Conservation (phyloP, 768 basidiomycete species). For the Xerocomellus chrysenteron region DNA sequence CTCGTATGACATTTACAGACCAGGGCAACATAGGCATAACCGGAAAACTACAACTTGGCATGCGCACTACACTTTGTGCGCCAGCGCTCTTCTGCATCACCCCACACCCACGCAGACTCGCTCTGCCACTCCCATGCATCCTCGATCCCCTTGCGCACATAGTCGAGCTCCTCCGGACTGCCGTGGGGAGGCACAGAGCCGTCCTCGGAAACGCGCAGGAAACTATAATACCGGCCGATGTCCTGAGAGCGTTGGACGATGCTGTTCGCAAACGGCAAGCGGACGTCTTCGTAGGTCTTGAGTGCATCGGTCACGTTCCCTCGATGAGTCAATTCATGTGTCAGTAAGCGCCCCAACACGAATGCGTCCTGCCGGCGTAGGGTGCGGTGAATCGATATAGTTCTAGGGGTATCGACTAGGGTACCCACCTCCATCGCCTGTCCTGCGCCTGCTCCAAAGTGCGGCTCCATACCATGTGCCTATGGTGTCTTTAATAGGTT, state of each 20-base stretch:
- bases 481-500: conserved; percentile 6
- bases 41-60: neutral
- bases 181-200: neutral
- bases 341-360: conserved; percentile 30
- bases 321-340: conserved; percentile 19
- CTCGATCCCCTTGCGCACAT: conserved; percentile 10
- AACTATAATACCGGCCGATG: conserved; percentile 25
- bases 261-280: conserved; percentile 30
- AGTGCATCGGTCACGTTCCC: conserved; percentile 29
- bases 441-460: conserved; percentile 49
- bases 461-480: conserved; percentile 50
- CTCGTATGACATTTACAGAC: no score
- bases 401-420: neutral
- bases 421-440: conserved; percentile 48
- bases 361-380: conserved; percentile 25
- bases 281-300: conserved; percentile 31
- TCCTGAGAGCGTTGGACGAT: conserved; percentile 18
- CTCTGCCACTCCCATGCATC: conserved; percentile 21
- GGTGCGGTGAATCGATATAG: neutral
- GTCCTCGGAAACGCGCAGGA: conserved; percentile 3
- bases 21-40: no score
- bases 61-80: neutral
- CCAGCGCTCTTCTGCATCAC: conserved; percentile 14
- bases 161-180: conserved; percentile 8
- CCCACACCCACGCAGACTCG: conserved; percentile 6